Percentiles rank a stretch among this genome's conserved stretches.
Evolutionary conservation across 306 rosid genomes (phyloP).

Genomic region (Casuarina glauca): DNA sequence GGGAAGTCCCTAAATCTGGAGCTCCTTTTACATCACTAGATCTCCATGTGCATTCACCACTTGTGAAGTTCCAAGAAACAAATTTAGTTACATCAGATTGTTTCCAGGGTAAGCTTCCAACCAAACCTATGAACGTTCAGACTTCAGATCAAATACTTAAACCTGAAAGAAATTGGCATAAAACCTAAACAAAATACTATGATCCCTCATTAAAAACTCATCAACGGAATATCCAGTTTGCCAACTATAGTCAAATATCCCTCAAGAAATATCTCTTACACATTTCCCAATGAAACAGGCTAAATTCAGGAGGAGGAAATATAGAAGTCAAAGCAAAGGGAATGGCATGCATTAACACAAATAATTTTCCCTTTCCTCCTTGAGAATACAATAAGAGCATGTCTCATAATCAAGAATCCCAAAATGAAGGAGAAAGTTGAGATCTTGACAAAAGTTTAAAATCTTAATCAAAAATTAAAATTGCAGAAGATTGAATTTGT

Average conservation of each 20-base stretch:
- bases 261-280: background rate
- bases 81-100: background rate
- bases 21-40: background rate
- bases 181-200: background rate
- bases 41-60: background rate
- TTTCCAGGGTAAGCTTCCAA: background rate
- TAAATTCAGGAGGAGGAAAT: background rate
- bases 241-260: background rate
- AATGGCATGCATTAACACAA: background rate
- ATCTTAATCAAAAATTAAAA: background rate
- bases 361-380: background rate
- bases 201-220: background rate
- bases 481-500: background rate
- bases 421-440: background rate
- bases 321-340: conserved; percentile 2
- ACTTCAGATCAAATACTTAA: background rate
- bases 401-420: background rate
- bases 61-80: background rate
- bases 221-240: background rate
- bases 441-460: background rate
- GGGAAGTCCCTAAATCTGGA: background rate
- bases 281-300: background rate
- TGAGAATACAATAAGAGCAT: conserved; percentile 1
- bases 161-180: background rate
- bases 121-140: background rate